Base-by-base conservation (phyloP, 768 basidiomycete genomes). In the Serpula lacrymans region DNA sequence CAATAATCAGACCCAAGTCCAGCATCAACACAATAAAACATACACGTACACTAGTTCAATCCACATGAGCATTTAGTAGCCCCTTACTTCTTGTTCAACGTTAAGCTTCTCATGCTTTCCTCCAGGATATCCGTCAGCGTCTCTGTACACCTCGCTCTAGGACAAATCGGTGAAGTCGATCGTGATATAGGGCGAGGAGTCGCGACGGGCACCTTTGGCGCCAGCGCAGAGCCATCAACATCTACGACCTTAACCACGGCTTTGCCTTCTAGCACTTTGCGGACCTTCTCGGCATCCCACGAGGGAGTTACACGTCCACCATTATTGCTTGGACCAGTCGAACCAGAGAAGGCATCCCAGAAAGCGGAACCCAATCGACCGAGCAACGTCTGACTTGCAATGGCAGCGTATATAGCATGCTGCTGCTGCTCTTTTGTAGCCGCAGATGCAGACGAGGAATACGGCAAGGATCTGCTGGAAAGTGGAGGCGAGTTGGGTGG, bases 321-420 rank as follows among this genome's bases (percentile, higher is more conserved):
- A 53, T 43, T 51, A 25, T 13, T 39, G 41, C 16, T 18, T 5
- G 0, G 26, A 11, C 55, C 53, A 7, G 51, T 40, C 5, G 58
- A 49, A 3, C 81, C 82, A n/a, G 82, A 73, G 63, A 93, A 93
- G 12, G 91, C 91, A 47, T 90, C 88, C 85, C 89, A 88, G 66
- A 93, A 92, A 31, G 89, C 87, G 16, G 68, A 59, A 4, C 85
- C 82, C 23, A 93, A 71, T 54, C 80, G 82, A 53, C 69, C 65
- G 37, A 87, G 49, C 22, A 94, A 64, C 1, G 90, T 92, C 64
- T 89, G 82, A 33, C 78, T 78, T 7, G 88, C 89, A 47, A 89
- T 69, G n/a, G 78, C 75, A 9, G 88, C 89, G 13, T 82, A 67
- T 53, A 82, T 67, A 6, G 78, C 79, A 47, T 58, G 58, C 52